These are phyloP conservation scores for Cladosporium austrohemisphaericum DNA, from an alignment of 2,329 filamentous ascomycete species.

Conservation along the genomic window DNA sequence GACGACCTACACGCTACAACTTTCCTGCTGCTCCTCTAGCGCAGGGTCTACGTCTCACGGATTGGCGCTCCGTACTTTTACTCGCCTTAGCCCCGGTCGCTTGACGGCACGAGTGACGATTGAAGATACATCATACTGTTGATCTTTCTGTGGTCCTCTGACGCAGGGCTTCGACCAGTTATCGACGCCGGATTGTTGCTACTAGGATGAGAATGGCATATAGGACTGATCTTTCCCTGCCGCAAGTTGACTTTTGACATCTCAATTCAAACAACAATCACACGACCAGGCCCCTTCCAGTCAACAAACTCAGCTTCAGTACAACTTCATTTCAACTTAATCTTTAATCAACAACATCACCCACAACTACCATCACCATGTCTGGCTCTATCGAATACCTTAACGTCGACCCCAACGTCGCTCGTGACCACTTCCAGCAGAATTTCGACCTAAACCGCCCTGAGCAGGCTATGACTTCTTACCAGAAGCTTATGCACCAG, in stretches of 20 bases:
- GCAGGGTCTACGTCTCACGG: slow-evolving; percentile 3
- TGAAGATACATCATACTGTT: slow-evolving; percentile 5
- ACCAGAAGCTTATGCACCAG: slow-evolving; percentile 50
- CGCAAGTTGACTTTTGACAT: background rate
- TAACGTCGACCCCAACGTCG: slow-evolving; percentile 40
- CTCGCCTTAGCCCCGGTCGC: background rate
- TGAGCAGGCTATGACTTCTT: slow-evolving; percentile 39
- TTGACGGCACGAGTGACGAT: slow-evolving; percentile 13
- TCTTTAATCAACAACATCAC: background rate
- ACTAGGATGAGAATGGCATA: background rate
- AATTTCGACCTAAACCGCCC: slow-evolving; percentile 43
- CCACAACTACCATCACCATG: slow-evolving; percentile 19
- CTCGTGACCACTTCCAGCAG: slow-evolving; percentile 43
- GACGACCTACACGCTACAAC: background rate
- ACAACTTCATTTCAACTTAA: background rate
- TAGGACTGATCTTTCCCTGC: background rate
- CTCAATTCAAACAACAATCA: background rate
- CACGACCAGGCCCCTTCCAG: too few species aligned
- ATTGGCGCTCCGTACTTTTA: background rate
- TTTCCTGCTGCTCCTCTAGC: background rate
- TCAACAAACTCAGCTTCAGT: background rate
- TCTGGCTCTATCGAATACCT: slow-evolving; percentile 29
- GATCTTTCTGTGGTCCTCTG: slow-evolving; percentile 12
- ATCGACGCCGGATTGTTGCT: background rate
- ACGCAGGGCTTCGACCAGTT: slow-evolving; percentile 6